Evolutionary conservation across 2,329 filamentous ascomycete species (phyloP), one percentile per base, ranked within the genome.

Genomic region (Alternaria arbusti): DNA sequence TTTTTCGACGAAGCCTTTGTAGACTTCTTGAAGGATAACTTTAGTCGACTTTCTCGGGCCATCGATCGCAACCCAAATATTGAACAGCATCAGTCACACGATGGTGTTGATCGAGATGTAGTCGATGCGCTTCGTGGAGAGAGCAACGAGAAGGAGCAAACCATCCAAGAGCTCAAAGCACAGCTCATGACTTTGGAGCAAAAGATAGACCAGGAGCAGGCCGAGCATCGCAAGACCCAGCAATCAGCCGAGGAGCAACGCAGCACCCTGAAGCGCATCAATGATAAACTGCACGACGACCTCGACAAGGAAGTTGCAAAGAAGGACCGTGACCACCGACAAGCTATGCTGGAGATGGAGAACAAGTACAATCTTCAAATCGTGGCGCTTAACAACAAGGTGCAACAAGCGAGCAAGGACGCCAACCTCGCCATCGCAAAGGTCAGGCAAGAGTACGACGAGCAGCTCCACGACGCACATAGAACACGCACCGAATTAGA

Each of bases 11-110:
- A 88, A 50, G 88, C 88, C 0, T 98, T 97, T 79, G 89, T 99
- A 59, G 92, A 97, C 64, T 97, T 98, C 73, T 88, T 97, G 73
- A 97, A 97, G 75, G 94, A 98, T 74, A 97, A 97, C 76, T 98
- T 96, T 77, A 95, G 92, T 73, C 90, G 94, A 9, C 83, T 97
- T 61, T 84, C 91, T 43, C 89, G 93, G 66, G 92, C 93, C 13
- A 92, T 99, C 71, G 96, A 99, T 79, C 90, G 95, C 64, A 93
- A 97, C 66, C 96, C 96, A 1, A 93, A 90, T 1, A 84, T 96
- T 64, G 96, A 99, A 77, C 90, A 96, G 25, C 91, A 93, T 0
- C 85, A 94, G 60, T 92, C 94, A 11, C 90, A 96, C 70, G 94
- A 95, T 73, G 95, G 95, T 5, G 91, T 99, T 40, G 97, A 96